Conservation (phyloP, 2,329 filamentous ascomycete genomes). For the Paecilomyces niveus region DNA sequence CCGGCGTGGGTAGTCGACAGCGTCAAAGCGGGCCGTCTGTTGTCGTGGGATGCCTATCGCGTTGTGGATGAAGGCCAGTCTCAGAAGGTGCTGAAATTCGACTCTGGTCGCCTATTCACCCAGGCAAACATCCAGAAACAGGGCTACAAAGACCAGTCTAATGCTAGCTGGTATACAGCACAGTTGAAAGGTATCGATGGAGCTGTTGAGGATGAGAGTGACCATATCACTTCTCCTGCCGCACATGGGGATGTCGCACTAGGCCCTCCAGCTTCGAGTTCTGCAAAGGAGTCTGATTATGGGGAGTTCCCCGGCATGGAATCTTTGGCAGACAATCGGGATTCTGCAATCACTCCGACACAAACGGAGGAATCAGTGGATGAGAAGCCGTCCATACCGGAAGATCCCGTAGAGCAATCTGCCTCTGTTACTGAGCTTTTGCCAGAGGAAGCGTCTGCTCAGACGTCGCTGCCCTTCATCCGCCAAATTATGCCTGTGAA, state of each 20-base stretch:
- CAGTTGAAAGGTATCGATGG: slow-evolving; percentile 50
- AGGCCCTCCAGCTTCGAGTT: slow-evolving; percentile 4
- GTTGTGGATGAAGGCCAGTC: slow-evolving; percentile 76
- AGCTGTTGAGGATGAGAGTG: slow-evolving; percentile 18
- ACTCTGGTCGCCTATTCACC: slow-evolving; percentile 57
- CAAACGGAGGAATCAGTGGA: not conserved
- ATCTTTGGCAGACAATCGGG: not conserved
- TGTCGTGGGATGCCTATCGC: slow-evolving; percentile 81
- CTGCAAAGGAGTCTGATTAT: slow-evolving; percentile 37
- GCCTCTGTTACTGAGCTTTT: not conserved
- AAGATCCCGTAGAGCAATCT: not conserved
- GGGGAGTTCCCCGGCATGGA: slow-evolving; percentile 31
- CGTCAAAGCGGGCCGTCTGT: slow-evolving; percentile 67
- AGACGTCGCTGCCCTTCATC: slow-evolving; percentile 13
- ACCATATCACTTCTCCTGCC: slow-evolving; percentile 18
- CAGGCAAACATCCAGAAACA: slow-evolving; percentile 54
- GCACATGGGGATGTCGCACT: not conserved
- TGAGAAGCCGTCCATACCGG: not conserved
- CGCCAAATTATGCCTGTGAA: slow-evolving; percentile 21
- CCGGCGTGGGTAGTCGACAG: slow-evolving; percentile 93
- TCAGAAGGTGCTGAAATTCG: slow-evolving; percentile 68
- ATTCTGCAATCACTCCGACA: not conserved
- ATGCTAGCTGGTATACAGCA: slow-evolving; percentile 72
- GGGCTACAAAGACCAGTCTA: slow-evolving; percentile 74
- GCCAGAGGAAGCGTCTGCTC: slow-evolving; percentile 1